Conservation (phyloP, 805 yeast genomes). For the Hanseniaspora vineae region DNA sequence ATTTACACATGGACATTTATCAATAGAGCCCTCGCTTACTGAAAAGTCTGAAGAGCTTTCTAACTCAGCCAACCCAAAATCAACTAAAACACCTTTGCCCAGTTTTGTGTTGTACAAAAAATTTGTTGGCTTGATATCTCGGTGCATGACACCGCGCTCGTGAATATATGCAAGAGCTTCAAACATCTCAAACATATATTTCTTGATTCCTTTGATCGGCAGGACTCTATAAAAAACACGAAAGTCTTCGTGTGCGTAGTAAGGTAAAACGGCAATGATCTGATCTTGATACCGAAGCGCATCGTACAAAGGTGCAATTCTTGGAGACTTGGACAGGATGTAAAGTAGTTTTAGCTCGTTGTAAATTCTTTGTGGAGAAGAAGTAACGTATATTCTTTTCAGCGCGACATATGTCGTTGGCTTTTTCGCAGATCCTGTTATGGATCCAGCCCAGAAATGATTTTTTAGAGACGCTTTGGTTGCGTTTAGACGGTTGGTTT, state of each 20-base stretch:
- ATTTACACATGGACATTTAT: neutral
- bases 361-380: slow-evolving; percentile 82
- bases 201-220: slow-evolving; percentile 66
- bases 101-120: slow-evolving; percentile 51
- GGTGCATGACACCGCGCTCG: slow-evolving; percentile 64
- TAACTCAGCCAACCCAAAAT: slow-evolving; percentile 83
- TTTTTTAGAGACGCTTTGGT: slow-evolving; percentile 12
- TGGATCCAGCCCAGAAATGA: slow-evolving; percentile 25
- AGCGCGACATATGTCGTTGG: slow-evolving; percentile 52
- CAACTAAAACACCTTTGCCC: slow-evolving; percentile 76
- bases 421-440: slow-evolving; percentile 14
- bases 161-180: slow-evolving; percentile 62
- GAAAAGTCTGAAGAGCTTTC: slow-evolving; percentile 16
- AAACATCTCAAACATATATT: slow-evolving; percentile 68
- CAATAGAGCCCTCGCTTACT: neutral
- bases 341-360: slow-evolving; percentile 76
- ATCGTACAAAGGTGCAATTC: slow-evolving; percentile 82
- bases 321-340: slow-evolving; percentile 49
- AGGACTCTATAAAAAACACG: slow-evolving; percentile 73
- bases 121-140: slow-evolving; percentile 85
- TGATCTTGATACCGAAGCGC: slow-evolving; percentile 83
- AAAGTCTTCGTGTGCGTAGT: slow-evolving; percentile 82
- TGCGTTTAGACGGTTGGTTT: slow-evolving; percentile 20
- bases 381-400: slow-evolving; percentile 87
- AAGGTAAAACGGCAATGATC: slow-evolving; percentile 85